Conservation (phyloP, 495 filamentous ascomycete species). For the Jackrogersella multiformis region DNA sequence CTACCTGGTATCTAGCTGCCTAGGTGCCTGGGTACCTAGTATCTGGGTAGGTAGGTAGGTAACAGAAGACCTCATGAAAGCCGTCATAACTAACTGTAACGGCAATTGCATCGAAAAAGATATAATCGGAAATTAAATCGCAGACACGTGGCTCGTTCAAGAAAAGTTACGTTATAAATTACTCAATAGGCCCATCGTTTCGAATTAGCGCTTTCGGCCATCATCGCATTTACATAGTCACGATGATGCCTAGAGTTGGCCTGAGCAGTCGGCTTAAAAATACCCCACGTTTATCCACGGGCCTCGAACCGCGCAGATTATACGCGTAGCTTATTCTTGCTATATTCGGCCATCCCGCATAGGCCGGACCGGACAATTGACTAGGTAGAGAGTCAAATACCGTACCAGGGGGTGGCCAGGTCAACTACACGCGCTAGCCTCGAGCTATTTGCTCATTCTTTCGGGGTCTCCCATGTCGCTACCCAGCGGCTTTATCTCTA, state of each 20-base stretch:
- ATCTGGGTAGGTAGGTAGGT: too few species aligned
- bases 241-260: constrained; percentile 12
- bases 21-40: too few species aligned
- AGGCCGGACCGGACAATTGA: constrained; percentile 20
- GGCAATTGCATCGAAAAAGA: neutral
- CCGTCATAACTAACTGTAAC: neutral
- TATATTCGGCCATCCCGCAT: constrained; percentile 28
- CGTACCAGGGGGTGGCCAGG: constrained; percentile 16
- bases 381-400: constrained; percentile 11
- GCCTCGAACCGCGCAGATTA: constrained; percentile 26
- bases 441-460: constrained; percentile 28
- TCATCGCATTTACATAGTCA: constrained; percentile 23
- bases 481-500: constrained; percentile 20
- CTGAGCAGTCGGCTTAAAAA: constrained; percentile 15
- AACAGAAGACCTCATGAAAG: constrained; percentile 3
- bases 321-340: constrained; percentile 32
- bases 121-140: constrained; percentile 10
- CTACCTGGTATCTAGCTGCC: too few species aligned
- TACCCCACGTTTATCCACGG: constrained; percentile 33
- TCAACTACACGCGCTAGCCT: constrained; percentile 31
- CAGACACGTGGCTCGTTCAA: constrained; percentile 15
- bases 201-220: constrained; percentile 38
- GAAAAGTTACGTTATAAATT: constrained; percentile 38
- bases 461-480: constrained; percentile 29
- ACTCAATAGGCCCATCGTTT: constrained; percentile 15